Evolutionary conservation across 2,329 filamentous ascomycete species (phyloP), one percentile per base, ranked within the genome.

Genomic region (Aspergillus quadrilineatus): DNA sequence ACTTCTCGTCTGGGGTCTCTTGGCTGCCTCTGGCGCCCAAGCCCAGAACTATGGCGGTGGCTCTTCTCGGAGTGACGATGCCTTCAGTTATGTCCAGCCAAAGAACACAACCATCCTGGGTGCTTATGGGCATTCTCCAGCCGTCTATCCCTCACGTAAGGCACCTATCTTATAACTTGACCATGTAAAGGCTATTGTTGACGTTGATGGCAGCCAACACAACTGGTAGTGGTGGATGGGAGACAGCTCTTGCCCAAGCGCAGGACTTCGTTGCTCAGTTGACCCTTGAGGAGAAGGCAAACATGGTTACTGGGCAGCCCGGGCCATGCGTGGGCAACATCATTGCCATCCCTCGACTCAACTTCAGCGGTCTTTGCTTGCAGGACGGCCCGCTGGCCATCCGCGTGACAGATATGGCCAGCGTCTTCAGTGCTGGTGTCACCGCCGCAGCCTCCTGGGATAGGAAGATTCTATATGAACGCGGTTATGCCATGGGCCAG

Each of bases 341-440:
- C n/a, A 60, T 65, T 3, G 63, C 68, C 10, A 69, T 69, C 41
- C 63, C 63, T 4, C 64, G 65, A 28, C 65, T 69, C 29, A 65
- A 63, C 37, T 71, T 71, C 47, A 63, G 57, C 12, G 67, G 66
- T 22, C 60, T 71, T 14, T 71, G 69, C 48, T 53, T 71, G 1
- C 68, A 71, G 47, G 64, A 71, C 32, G 67, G 67, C 0, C 69
- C 68, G 1, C 52, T 67, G 47, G 88, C 89, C 22, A 78, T 92
- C 17, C 82, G 87, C 6, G 81, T 82, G 14, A 84, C 85, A 3
- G 87, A 90, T 61, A 85, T 89, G 60, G 82, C 86, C 44, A 90
- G 88, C 1, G 87, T 85, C 0, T 92, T 92, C 63, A 87, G 88
- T 1, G 83, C 87, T 12, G 89, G 89, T 36, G 87, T 92, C 60